phyloP scores from a whole-genome alignment of 805 yeast genomes.

The Ogataea methylovora region DNA sequence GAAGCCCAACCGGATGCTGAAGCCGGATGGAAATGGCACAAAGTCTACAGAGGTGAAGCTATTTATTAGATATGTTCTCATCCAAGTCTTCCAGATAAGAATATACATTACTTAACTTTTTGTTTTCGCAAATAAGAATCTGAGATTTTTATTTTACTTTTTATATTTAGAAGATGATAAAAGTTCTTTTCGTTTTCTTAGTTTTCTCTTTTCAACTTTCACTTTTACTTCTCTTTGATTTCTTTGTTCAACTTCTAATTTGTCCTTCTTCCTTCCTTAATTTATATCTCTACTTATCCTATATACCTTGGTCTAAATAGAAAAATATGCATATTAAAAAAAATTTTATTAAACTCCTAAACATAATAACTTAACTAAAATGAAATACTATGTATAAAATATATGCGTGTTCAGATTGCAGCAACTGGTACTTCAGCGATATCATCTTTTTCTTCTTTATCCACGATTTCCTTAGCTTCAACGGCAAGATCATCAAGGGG shows the following conservation, averaged over 20 bases:
- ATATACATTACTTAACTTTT: too few species aligned
- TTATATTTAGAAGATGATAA: neutral
- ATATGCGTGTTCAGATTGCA: too few species aligned
- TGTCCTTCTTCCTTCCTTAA: neutral
- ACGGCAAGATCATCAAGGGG: slow-evolving; percentile 20
- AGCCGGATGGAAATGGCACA: slow-evolving; percentile 10
- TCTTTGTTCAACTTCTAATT: neutral
- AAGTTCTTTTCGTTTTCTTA: neutral
- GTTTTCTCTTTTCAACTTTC: neutral
- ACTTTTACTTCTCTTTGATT: neutral
- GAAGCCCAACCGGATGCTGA: slow-evolving; percentile 18
- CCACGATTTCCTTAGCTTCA: slow-evolving; percentile 8
- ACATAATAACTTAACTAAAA: too few species aligned
- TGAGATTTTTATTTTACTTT: too few species aligned
- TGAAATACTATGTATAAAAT: too few species aligned
- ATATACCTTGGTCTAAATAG: too few species aligned
- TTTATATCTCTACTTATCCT: too few species aligned
- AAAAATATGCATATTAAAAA: too few species aligned
- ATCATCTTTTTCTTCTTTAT: slow-evolving; percentile 3
- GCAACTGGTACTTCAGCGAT: too few species aligned
- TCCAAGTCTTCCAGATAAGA: neutral
- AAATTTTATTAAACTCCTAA: too few species aligned
- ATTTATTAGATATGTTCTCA: neutral
- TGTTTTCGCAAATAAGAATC: too few species aligned
- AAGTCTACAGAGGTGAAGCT: slow-evolving; percentile 12